A percentile compares a stretch with the other conserved stretches of the same genome.
Conservation (phyloP, 1,139 yeast species). For the Lodderomyces beijingensis region DNA sequence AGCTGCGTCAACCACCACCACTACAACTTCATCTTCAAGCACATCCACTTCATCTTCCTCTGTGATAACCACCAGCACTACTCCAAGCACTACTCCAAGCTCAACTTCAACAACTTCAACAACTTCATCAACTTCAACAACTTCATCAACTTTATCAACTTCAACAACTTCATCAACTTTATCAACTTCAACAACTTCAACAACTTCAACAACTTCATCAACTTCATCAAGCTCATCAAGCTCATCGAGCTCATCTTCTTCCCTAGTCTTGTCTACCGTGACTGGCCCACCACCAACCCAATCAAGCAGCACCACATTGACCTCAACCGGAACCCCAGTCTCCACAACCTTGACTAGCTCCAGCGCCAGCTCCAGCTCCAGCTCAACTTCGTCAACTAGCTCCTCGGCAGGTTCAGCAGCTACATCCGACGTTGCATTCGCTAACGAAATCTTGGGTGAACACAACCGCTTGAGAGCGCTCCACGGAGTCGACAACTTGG, state of each 20-base stretch:
- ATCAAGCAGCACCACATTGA: conserved; percentile 13
- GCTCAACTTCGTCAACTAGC: conserved; percentile 17
- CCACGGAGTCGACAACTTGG: conserved; percentile 45
- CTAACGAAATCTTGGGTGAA: conserved; percentile 36
- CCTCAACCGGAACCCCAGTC: conserved; percentile 16
- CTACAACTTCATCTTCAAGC: conserved; percentile 10
- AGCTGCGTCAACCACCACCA: conserved; percentile 9
- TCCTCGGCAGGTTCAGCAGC: conserved; percentile 21
- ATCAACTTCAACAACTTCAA: conserved; percentile 14
- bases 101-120: conserved; percentile 14
- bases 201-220: conserved; percentile 19
- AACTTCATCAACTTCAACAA: conserved; percentile 17
- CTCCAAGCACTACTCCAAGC: conserved; percentile 14
- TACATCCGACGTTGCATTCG: conserved; percentile 19
- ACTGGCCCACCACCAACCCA: conserved; percentile 10
- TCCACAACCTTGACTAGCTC: conserved; percentile 16
- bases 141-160: conserved; percentile 14
- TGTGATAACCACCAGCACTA: conserved; percentile 11
- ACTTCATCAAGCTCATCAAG: conserved; percentile 14
- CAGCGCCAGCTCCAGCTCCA: conserved; percentile 17
- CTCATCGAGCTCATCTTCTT: conserved; percentile 10
- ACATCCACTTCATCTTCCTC: conserved; percentile 16
- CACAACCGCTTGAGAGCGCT: conserved; percentile 53
- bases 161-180: conserved; percentile 17
- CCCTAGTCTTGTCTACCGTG: conserved; percentile 14